These are phyloP conservation scores for Venturia carpophila DNA, from an alignment of 2,329 filamentous ascomycete genomes.

Conservation along the genomic window DNA sequence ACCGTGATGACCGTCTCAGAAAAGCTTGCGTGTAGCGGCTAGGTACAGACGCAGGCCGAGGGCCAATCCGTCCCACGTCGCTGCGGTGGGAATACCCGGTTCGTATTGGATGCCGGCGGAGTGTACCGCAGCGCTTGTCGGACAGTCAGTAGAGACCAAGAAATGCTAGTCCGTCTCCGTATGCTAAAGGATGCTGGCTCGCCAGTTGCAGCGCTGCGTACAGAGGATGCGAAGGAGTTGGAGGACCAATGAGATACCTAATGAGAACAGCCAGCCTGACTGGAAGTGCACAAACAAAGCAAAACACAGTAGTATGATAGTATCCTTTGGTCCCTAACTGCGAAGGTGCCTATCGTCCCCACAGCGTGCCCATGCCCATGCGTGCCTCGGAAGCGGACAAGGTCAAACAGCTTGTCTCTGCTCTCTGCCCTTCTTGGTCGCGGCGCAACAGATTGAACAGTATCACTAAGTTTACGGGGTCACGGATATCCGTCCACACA, in stretches of 20 bases:
- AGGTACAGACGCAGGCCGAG: background rate
- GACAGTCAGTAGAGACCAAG: too few species aligned
- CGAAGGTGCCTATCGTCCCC: too few species aligned
- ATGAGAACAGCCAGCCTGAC: background rate
- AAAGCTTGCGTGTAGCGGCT: background rate
- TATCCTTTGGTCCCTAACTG: too few species aligned
- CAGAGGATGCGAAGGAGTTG: background rate
- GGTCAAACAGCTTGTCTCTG: background rate
- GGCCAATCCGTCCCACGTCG: background rate
- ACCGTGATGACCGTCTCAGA: background rate
- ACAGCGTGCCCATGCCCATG: background rate
- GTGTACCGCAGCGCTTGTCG: too few species aligned
- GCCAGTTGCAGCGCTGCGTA: too few species aligned
- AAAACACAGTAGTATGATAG: too few species aligned
- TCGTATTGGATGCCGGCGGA: too few species aligned
- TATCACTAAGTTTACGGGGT: background rate
- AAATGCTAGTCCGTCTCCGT: too few species aligned
- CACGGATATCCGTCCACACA: background rate
- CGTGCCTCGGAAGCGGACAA: constrained; percentile 10
- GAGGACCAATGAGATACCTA: background rate
- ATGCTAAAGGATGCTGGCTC: too few species aligned
- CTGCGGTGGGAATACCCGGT: background rate
- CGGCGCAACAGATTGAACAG: background rate
- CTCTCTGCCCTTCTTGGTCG: background rate
- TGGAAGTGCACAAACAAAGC: background rate